Percentiles rank a stretch among this genome's conserved stretches.
These are phyloP conservation scores for Ophiostoma ulmi DNA, from an alignment of 2,329 filamentous ascomycete species.

Conservation along the genomic window DNA sequence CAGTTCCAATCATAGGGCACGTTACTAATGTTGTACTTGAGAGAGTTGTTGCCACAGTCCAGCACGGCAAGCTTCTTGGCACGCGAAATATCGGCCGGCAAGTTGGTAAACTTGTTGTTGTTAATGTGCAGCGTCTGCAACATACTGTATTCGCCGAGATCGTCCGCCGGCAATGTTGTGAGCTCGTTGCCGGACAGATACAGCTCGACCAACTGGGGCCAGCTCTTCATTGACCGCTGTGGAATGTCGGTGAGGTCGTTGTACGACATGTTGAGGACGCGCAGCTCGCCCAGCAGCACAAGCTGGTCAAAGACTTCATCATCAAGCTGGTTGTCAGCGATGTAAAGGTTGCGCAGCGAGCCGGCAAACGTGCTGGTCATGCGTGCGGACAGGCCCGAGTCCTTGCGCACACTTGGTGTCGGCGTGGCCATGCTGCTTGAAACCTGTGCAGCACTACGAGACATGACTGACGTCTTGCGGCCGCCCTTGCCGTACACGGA, in stretches of 20 bases:
- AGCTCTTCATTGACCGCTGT: constrained; percentile 77
- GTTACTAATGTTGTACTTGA: constrained; percentile 99
- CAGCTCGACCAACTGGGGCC: constrained; percentile 84
- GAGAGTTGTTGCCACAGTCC: constrained; percentile 87
- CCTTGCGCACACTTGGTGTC: constrained; percentile 62
- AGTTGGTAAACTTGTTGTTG: constrained; percentile 93
- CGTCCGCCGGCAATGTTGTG: constrained; percentile 84
- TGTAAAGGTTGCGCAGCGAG: constrained; percentile 74
- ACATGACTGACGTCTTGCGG: constrained; percentile 80
- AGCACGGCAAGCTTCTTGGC: constrained; percentile 86
- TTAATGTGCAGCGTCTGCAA: constrained; percentile 92
- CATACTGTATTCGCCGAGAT: constrained; percentile 82
- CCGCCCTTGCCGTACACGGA: constrained; percentile 73
- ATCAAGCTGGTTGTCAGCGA: constrained; percentile 90
- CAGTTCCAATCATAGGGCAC: constrained; percentile 99
- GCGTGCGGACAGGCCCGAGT: constrained; percentile 77
- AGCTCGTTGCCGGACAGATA: constrained; percentile 95
- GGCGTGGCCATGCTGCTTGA: constrained; percentile 44
- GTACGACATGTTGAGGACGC: constrained; percentile 88
- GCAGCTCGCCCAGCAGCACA: constrained; percentile 72
- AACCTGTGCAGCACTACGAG: constrained; percentile 46
- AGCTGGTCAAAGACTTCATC: constrained; percentile 95
- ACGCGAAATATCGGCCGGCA: constrained; percentile 91
- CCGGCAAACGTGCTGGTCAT: constrained; percentile 82
- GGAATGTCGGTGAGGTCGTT: constrained; percentile 93